A percentile compares a stretch with the other conserved stretches of the same genome.
These are phyloP conservation scores for Aspergillus fructus DNA, from an alignment of 2,329 filamentous ascomycete species.

Conservation along the genomic window DNA sequence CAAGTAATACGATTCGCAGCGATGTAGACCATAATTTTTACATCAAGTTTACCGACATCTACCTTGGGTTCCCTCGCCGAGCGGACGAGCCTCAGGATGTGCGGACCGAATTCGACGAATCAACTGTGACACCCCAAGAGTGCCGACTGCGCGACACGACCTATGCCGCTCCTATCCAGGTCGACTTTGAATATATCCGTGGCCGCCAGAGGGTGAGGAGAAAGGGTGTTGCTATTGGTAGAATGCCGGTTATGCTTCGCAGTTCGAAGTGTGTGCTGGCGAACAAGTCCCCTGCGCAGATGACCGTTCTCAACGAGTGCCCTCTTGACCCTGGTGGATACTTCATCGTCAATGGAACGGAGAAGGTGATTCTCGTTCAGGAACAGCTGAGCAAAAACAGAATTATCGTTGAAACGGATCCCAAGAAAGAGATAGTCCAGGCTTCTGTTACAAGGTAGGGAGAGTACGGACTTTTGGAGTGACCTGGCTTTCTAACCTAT, in stretches of 20 bases:
- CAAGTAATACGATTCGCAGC: constrained; percentile 83
- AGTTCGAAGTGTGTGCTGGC: constrained; percentile 89
- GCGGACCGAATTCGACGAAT: constrained; percentile 40
- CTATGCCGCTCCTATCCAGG: constrained; percentile 91
- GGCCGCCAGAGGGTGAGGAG: constrained; percentile 75
- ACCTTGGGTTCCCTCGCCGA: constrained; percentile 77
- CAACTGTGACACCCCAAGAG: constrained; percentile 83
- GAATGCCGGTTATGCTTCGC: constrained; percentile 95
- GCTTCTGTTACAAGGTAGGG: constrained; percentile 78
- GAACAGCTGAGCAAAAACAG: constrained; percentile 99
- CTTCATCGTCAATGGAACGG: constrained; percentile 95
- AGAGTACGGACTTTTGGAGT: neutral
- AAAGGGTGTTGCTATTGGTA: constrained; percentile 74
- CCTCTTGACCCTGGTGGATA: constrained; percentile 95
- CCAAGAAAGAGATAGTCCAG: constrained; percentile 89
- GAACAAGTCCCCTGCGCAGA: constrained; percentile 79
- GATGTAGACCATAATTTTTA: constrained; percentile 92
- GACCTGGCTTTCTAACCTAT: constrained; percentile 15
- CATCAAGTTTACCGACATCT: constrained; percentile 90
- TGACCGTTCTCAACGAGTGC: constrained; percentile 93
- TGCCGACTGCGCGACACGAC: constrained; percentile 95
- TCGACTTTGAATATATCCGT: constrained; percentile 87
- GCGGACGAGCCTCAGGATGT: constrained; percentile 67
- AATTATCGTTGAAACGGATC: constrained; percentile 91
- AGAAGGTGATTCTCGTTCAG: constrained; percentile 98